Conservation (phyloP, 345 rosid species). For the Firmiana major region DNA sequence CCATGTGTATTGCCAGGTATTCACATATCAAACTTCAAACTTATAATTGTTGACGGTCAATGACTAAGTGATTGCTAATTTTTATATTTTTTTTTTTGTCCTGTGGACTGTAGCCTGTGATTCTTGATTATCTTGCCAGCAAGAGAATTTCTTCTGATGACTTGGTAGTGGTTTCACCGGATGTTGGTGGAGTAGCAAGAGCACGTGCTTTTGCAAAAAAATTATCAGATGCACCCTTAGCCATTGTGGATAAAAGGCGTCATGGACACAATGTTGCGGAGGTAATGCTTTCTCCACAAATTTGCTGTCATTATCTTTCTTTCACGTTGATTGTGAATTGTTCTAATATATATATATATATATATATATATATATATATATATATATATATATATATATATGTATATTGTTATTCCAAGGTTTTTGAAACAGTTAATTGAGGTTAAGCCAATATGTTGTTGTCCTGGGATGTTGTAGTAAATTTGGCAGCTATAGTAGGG, state of each 20-base stretch:
- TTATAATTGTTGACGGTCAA: neutral
- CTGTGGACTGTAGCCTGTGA: conserved; percentile 60
- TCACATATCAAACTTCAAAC: neutral
- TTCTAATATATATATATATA: too few relatives aligned
- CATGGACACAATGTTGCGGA: conserved; percentile 97
- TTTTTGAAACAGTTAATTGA: neutral
- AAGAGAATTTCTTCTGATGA: conserved; percentile 73
- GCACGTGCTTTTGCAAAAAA: conserved; percentile 97
- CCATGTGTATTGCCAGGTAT: conserved; percentile 87
- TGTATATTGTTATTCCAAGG: too few relatives aligned
- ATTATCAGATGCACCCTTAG: conserved; percentile 90
- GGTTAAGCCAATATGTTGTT: neutral
- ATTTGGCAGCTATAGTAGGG: neutral
- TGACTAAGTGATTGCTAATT: neutral
- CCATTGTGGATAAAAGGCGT: conserved; percentile 97
- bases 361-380: too few relatives aligned
- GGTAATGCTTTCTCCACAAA: conserved; percentile 39
- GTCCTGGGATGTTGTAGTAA: neutral
- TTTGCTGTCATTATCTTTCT: neutral
- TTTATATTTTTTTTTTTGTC: neutral
- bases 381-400: too few relatives aligned
- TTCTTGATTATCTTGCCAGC: conserved; percentile 98
- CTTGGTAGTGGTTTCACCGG: conserved; percentile 96
- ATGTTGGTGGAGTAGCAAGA: conserved; percentile 97
- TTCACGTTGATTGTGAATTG: neutral